Percentiles rank a stretch among this genome's conserved stretches.
Evolutionary conservation across 202 grass and related monocot species (phyloP).

Genomic region (Miscanthus sacchariflorus): DNA sequence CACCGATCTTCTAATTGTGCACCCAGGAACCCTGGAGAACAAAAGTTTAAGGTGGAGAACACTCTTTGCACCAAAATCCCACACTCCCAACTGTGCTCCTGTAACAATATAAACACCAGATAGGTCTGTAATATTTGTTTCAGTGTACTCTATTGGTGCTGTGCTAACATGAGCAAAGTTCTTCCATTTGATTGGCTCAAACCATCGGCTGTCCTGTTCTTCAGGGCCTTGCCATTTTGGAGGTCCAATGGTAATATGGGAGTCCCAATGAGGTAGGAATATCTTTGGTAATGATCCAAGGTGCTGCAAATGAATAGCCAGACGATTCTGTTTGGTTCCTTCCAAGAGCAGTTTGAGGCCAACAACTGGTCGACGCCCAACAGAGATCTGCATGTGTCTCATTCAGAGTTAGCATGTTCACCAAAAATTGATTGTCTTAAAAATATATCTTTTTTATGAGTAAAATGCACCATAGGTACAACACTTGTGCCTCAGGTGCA

Average conservation of each 20-base stretch:
- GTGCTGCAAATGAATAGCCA: conserved; percentile 94
- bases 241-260: conserved; percentile 85
- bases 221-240: conserved; percentile 99
- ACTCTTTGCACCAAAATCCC: conserved; percentile 93
- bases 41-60: conserved; percentile 93
- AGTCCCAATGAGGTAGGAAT: conserved; percentile 92
- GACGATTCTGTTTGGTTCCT: conserved; percentile 87
- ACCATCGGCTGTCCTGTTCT: conserved; percentile 99
- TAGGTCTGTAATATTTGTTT: conserved; percentile 87
- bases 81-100: conserved; percentile 94
- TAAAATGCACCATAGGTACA: neutral
- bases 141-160: conserved; percentile 85
- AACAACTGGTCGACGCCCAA: conserved; percentile 90
- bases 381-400: conserved; percentile 76
- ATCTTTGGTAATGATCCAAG: conserved; percentile 94
- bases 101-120: conserved; percentile 96
- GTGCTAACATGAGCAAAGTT: conserved; percentile 97
- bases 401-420: conserved; percentile 40
- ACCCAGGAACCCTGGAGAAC: conserved; percentile 95
- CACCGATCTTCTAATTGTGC: conserved; percentile 95
- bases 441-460: neutral
- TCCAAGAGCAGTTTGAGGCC: conserved; percentile 84
- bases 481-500: neutral
- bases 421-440: neutral
- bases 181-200: conserved; percentile 97